Evolutionary conservation across 306 rosid species (phyloP), one percentile per base, ranked within the genome.

Genomic region (Hippophae tibetana): DNA sequence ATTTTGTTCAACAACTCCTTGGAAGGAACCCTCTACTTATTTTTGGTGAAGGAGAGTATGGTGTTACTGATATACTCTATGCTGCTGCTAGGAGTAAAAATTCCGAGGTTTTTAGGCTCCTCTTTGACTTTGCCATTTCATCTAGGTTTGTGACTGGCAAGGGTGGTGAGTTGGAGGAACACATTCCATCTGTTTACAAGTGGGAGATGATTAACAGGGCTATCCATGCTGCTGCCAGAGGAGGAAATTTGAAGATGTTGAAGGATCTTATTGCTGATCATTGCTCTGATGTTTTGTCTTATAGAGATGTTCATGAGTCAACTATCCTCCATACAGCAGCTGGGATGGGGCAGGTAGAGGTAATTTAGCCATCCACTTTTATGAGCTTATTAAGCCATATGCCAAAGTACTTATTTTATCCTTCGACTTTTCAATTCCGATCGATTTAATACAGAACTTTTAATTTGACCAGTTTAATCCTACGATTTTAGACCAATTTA

Each of bases 151-250:
- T 66, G 12, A 50, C 73, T 0, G 82, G 79, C 0, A 82, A 72
- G 69, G 79, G 73, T n/a, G 96, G 85, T 13, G 70, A 52, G 52
- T 10, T 75, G 71, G 89, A 78, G 71, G 96, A 83, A 65, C 84
- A 78, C 43, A 42, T 83, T 72, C 95, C 95, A 62, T 69, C 78
- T 56, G 85, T 75, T 68, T 92, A 92, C 55, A 87, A 73, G 62
- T 72, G 85, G 88, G 99, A 92, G 63, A 86, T 92, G 96, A 71
- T 77, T 26, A 92, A 86, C 57, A 78, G 99, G 70, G 96, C 88
- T 48, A 82, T 86, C 64, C 95, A 92, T 78, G 95, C 99, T 51
- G 95, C 96, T 43, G 87, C 96, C 43, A 85, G 99, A 72, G 99
- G 96, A 52, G 96, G 99, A 38, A 92, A 92, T 52, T 68, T 85